phyloP scores from a whole-genome alignment of 192 early-diverging fungal species.

The Umbelopsis isabellina region DNA sequence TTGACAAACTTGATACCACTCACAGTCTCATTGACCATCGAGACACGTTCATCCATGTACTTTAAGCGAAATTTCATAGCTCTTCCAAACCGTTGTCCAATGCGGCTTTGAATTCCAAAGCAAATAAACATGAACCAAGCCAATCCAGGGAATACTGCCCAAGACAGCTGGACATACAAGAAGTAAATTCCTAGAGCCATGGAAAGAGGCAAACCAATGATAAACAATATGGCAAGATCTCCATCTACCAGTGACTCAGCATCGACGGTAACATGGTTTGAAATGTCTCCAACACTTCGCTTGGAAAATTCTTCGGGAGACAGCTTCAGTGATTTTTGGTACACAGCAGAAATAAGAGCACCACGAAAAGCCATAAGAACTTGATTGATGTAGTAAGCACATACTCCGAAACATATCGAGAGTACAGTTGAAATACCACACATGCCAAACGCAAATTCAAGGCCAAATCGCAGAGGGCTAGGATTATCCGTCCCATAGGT shows the following conservation, averaged over 20 bases:
- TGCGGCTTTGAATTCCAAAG: slow-evolving; percentile 35
- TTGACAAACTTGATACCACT: slow-evolving; percentile 52
- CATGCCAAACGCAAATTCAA: slow-evolving; percentile 45
- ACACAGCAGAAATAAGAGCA: slow-evolving; percentile 44
- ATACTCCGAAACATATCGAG: slow-evolving; percentile 36
- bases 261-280: slow-evolving; percentile 47
- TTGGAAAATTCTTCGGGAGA: slow-evolving; percentile 37
- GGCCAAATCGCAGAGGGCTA: slow-evolving; percentile 31
- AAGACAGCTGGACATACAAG: slow-evolving; percentile 26
- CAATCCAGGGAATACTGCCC: slow-evolving; percentile 43
- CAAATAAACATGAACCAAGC: slow-evolving; percentile 26
- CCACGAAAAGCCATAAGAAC: slow-evolving; percentile 36
- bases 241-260: slow-evolving; percentile 34
- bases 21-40: slow-evolving; percentile 44
- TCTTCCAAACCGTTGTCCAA: slow-evolving; percentile 25
- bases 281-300: slow-evolving; percentile 42
- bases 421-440: slow-evolving; percentile 33
- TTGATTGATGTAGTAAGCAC: slow-evolving; percentile 35
- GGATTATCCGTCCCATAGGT: slow-evolving; percentile 27
- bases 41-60: slow-evolving; percentile 42
- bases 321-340: slow-evolving; percentile 43
- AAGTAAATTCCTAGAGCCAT: slow-evolving; percentile 34
- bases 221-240: slow-evolving; percentile 18
- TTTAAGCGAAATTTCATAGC: slow-evolving; percentile 35
- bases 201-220: slow-evolving; percentile 29